Conservation (phyloP, 768 basidiomycete species). For the Leccinum olivaceopallidum region DNA sequence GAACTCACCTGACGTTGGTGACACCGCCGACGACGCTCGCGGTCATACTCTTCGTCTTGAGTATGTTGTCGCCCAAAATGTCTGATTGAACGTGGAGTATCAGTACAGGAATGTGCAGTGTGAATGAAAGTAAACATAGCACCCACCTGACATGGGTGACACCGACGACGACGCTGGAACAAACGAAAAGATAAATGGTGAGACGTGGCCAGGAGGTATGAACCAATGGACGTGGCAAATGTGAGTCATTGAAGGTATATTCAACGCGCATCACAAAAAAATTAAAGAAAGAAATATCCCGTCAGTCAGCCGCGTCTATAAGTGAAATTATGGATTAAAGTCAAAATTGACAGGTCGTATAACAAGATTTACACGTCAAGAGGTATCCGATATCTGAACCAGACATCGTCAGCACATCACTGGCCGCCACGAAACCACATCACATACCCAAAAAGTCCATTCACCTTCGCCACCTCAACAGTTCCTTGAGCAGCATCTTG, state of each 20-base stretch:
- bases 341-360: neutral
- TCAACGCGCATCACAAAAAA: constrained; percentile 2
- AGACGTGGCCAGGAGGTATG: neutral
- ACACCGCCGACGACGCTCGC: too few relatives aligned
- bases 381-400: neutral
- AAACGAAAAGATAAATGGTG: neutral
- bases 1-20: too few relatives aligned
- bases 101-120: too few relatives aligned
- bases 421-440: neutral
- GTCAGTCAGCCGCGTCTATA: neutral
- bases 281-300: too few relatives aligned
- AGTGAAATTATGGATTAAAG: neutral
- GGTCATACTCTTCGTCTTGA: too few relatives aligned
- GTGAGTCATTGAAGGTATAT: constrained; percentile 7
- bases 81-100: too few relatives aligned
- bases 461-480: constrained; percentile 17
- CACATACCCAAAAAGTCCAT: constrained; percentile 8
- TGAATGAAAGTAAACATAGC: too few relatives aligned
- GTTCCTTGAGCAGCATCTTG: constrained; percentile 19
- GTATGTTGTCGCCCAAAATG: too few relatives aligned
- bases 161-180: too few relatives aligned
- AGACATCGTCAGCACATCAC: neutral
- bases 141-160: too few relatives aligned
- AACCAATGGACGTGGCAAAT: neutral
- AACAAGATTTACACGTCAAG: neutral